Conservation (phyloP, 352 stramenopile species). For the Globisporangium solare region DNA sequence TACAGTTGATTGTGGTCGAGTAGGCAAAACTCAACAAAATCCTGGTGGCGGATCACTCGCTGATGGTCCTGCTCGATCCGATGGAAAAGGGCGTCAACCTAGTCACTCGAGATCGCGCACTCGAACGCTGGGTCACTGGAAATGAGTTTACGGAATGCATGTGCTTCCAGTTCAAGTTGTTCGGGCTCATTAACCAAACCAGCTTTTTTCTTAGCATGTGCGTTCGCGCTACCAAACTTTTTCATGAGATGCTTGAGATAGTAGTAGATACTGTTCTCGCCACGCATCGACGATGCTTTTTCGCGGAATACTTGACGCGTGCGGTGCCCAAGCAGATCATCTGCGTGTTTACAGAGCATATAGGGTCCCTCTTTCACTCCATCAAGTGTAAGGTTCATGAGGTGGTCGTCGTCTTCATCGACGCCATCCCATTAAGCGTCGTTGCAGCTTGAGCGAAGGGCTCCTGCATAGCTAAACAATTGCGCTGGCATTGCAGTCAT, state of each 20-base stretch:
- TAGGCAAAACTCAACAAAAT: conserved; percentile 82
- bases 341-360: conserved; percentile 82
- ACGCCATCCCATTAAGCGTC: neutral
- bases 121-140: conserved; percentile 74
- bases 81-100: conserved; percentile 72
- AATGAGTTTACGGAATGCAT: conserved; percentile 76
- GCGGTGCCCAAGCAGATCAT: conserved; percentile 77
- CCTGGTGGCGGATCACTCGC: conserved; percentile 51
- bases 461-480: neutral
- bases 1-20: conserved; percentile 77
- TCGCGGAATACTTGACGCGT: conserved; percentile 80
- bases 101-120: conserved; percentile 59
- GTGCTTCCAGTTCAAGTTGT: conserved; percentile 51
- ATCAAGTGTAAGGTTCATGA: conserved; percentile 71
- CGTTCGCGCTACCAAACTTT: conserved; percentile 46
- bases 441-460: neutral
- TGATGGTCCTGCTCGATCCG: conserved; percentile 55
- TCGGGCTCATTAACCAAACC: conserved; percentile 23
- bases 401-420: conserved; percentile 28
- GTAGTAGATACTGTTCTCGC: conserved; percentile 82
- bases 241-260: conserved; percentile 82
- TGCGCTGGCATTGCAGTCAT: neutral
- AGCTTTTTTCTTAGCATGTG: conserved; percentile 30
- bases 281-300: conserved; percentile 75
- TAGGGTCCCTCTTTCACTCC: conserved; percentile 71